Base-by-base conservation (phyloP, 1,139 yeast genomes). In the Saccharomycopsis hybrid region DNA sequence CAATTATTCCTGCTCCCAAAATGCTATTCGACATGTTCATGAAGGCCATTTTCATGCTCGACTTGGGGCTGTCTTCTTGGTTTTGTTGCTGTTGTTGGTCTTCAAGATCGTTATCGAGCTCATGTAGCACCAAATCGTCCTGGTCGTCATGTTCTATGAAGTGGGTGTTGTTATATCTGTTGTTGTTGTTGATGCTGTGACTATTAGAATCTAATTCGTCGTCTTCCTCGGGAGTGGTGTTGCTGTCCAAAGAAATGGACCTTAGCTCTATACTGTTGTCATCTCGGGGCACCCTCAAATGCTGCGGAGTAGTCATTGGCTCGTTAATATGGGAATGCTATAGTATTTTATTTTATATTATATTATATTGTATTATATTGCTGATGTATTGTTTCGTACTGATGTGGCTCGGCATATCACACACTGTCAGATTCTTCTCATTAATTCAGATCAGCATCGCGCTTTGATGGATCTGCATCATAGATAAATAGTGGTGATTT, bases 1-100 rank as follows among this genome's bases (percentile, higher is more conserved):
- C 96, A 43, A 90, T 88, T 47, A 92, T 87, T 1, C 97, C 97
- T 0, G 97, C 97, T 0, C 97, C 97, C 11, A 90, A 71, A 53
- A 89, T 90, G 13, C 87, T 84, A 65, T 90, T 90, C 27, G 97
- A 95, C 96, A 90, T 89, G 65, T 90, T 90, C 95, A 90, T 86
- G 61, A 90, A 89, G 9, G 97, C 97, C 89, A 85, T 85, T 55
- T 76, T 76, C 76, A 89, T 73, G 55, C 63, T 63, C 1, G 71
- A 66, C 50, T 65, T 65, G 18, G 18, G 18, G 18, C 18, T 18
- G 18, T 18, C 18, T 18, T 18, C 18, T 7, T 24, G 24, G 5
- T 9, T 36, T 11, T 31, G 11, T 9, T 36, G 7, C 9, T 36
- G 7, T 24, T 36, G 24, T 9, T 36, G 9, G 13, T 8, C 35